Percentiles rank a stretch among this genome's conserved stretches.
phyloP scores from a whole-genome alignment of 345 rosid species.

The Acer yangbiense region DNA sequence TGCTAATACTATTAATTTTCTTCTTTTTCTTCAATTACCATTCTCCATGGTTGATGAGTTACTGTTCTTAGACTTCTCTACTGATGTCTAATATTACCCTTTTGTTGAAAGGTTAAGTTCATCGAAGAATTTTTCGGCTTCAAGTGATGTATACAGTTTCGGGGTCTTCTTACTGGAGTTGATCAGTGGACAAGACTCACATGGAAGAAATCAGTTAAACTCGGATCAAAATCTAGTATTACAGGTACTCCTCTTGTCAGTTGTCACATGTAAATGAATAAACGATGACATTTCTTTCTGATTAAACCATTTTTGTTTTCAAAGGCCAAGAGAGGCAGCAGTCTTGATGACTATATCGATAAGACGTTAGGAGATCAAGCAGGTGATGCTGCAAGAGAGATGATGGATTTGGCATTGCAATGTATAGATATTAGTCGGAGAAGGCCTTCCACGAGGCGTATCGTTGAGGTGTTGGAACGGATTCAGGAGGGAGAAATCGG shows the following conservation, averaged over 20 bases:
- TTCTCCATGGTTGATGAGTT: neutral
- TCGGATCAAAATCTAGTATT: conserved; percentile 25
- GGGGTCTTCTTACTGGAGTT: conserved; percentile 51
- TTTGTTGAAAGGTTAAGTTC: conserved; percentile 30
- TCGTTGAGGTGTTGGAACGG: conserved; percentile 34
- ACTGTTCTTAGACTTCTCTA: neutral
- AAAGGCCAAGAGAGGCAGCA: conserved; percentile 28
- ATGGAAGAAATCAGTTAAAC: conserved; percentile 14
- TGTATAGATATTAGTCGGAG: conserved; percentile 30
- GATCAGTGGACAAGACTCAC: conserved; percentile 40
- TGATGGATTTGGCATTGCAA: conserved; percentile 34
- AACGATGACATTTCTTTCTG: neutral
- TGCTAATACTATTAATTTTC: neutral
- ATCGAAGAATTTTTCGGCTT: conserved; percentile 23
- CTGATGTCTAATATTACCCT: neutral
- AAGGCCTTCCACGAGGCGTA: conserved; percentile 37
- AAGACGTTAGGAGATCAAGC: conserved; percentile 20
- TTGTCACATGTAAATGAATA: too few species aligned
- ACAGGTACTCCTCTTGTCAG: conserved; percentile 26
- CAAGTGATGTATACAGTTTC: conserved; percentile 46
- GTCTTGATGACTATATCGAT: conserved; percentile 24
- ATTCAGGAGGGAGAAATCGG: conserved; percentile 35
- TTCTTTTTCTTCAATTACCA: neutral
- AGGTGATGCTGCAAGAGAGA: conserved; percentile 21
- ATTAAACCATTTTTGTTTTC: neutral